Conservation (phyloP, 2,329 filamentous ascomycete species). For the Alternaria arbusti region DNA sequence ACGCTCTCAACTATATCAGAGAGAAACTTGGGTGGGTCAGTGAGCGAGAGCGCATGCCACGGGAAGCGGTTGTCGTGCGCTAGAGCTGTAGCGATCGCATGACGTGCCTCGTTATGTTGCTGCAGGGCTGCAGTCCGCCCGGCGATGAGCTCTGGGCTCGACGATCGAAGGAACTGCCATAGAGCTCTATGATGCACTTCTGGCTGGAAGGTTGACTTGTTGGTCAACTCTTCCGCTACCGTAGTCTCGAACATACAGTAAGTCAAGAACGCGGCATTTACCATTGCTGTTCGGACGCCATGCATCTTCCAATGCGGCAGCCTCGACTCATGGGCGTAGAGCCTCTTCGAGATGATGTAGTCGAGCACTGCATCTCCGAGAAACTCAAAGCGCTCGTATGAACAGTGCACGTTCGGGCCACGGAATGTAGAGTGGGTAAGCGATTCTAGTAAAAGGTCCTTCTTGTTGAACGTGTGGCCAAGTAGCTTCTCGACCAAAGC, state of each 20-base stretch:
- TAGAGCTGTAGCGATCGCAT: constrained; percentile 60
- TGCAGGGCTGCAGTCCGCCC: constrained; percentile 54
- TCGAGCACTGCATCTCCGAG: constrained; percentile 87
- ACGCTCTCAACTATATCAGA: constrained; percentile 73
- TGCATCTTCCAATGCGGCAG: constrained; percentile 72
- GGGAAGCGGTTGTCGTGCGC: constrained; percentile 66
- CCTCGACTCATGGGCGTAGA: constrained; percentile 61
- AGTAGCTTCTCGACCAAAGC: constrained; percentile 67
- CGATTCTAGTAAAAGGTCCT: constrained; percentile 74
- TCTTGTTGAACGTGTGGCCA: constrained; percentile 72
- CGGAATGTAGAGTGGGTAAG: constrained; percentile 75
- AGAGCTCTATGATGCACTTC: constrained; percentile 54
- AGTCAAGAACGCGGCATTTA: constrained; percentile 80
- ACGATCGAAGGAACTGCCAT: constrained; percentile 74
- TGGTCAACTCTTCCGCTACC: constrained; percentile 43
- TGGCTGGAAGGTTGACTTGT: constrained; percentile 41
- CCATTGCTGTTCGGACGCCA: constrained; percentile 73
- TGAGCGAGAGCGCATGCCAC: constrained; percentile 72
- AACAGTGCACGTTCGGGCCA: constrained; percentile 51
- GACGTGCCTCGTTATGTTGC: constrained; percentile 59
- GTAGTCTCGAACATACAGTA: constrained; percentile 72
- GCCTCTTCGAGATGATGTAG: constrained; percentile 69
- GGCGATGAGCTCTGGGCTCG: constrained; percentile 55
- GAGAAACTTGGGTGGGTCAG: constrained; percentile 50
- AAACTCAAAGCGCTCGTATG: constrained; percentile 82